Conservation (phyloP, 2,329 filamentous ascomycete species). For the Pochonia chlamydosporia region DNA sequence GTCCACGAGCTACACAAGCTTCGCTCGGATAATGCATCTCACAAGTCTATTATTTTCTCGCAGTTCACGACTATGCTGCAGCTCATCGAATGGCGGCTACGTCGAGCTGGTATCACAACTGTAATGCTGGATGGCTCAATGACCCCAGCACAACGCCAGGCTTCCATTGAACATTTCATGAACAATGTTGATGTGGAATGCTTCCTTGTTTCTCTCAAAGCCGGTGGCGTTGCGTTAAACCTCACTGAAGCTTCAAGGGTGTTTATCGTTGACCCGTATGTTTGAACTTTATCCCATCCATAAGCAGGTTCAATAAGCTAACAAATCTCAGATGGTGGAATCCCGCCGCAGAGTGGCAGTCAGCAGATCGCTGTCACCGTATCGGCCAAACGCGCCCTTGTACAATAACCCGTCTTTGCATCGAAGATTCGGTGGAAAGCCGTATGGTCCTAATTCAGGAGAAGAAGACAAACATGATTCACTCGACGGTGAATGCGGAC, state of each 20-base stretch:
- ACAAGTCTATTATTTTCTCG: slow-evolving; percentile 96
- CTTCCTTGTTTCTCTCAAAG: slow-evolving; percentile 93
- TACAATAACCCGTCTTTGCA: slow-evolving; percentile 88
- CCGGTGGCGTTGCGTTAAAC: slow-evolving; percentile 91
- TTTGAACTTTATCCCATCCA: slow-evolving; percentile 19
- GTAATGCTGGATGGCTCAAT: slow-evolving; percentile 98
- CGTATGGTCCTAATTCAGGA: slow-evolving; percentile 94
- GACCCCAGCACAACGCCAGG: slow-evolving; percentile 89
- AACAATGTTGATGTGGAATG: slow-evolving; percentile 89
- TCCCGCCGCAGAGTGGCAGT: slow-evolving; percentile 99
- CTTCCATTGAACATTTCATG: slow-evolving; percentile 95
- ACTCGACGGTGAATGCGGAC: slow-evolving; percentile 92
- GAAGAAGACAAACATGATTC: slow-evolving; percentile 98
- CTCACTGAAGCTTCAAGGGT: slow-evolving; percentile 91
- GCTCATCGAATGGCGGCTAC: slow-evolving; percentile 92
- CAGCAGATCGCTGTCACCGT: slow-evolving; percentile 86
- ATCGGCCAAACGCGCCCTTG: slow-evolving; percentile 94
- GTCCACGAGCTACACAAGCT: slow-evolving; percentile 91
- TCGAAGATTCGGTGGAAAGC: slow-evolving; percentile 94
- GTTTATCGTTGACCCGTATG: slow-evolving; percentile 93
- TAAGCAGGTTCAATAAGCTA: no score
- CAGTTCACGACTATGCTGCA: slow-evolving; percentile 98
- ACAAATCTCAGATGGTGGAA: slow-evolving; percentile 77
- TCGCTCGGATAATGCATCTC: slow-evolving; percentile 83
- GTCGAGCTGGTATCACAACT: slow-evolving; percentile 93